Base-by-base conservation (phyloP, 495 filamentous ascomycete genomes). In the Stereocaulon alpinum region DNA sequence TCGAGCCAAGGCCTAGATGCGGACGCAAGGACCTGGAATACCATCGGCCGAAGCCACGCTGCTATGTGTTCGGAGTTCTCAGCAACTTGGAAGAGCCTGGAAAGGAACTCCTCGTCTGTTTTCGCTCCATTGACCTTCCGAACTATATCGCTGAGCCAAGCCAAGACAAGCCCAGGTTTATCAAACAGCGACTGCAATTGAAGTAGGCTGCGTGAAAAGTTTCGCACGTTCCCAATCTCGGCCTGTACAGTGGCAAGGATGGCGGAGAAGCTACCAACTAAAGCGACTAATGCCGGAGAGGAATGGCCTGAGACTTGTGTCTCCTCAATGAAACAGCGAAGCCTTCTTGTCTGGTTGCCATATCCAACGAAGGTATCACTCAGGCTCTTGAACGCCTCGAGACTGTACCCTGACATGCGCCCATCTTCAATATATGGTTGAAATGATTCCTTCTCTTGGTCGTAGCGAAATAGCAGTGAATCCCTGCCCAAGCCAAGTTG, bases 401-500 rank as follows among this genome's bases (percentile, higher is more conserved):
- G 65, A 45, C 86, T 91, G 55, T 84, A 76, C 2, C 92, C 91
- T 0, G 87, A 87, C 11, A 88, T 79, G 32, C 83, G 79, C 22
- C 86, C 69, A 50, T 80, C 68, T 4, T 77, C 64, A 9, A 82
- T 63, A 9, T 73, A 72, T 40, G 78, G 82, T 40, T 71, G 70
- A 64, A 96, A 95, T 9, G 70, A 69, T 54, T 70, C 70, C 34
- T 76, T 79, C 27, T 73, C 67, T 32, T 76, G 66, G 56, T 89
- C 76, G 74, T 84, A 95, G 1, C 68, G 68, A 69, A 94, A 96
- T 50, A 96, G 79, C 11, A 86, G 70, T 0, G 92, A 96, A 52
- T 82, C 85, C 71, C 89, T 80, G 6, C 93, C 93, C 3, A 96
- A 75, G 0, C 85, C 87, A 11, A 96, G 77, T 52, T 82, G 80